Base-by-base conservation (phyloP, 768 basidiomycete species). In the Dioszegia crocea region DNA sequence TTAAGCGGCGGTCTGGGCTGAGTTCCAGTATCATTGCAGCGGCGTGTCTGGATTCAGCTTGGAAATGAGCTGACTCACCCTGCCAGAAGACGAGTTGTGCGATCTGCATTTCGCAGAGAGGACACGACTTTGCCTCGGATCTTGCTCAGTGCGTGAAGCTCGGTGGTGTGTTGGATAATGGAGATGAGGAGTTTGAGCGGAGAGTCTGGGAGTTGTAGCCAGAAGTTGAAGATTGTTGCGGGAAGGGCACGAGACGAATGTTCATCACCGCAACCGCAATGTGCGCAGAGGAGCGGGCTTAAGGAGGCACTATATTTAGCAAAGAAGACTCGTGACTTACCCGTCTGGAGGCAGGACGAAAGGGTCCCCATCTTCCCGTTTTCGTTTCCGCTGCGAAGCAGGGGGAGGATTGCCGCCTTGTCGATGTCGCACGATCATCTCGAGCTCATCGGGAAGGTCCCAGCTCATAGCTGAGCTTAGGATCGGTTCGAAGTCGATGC, bases 51-150 rank as follows among this genome's bases (percentile, higher is more conserved):
- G n/a, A 6, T 14, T 57, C 36, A 57, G 45, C 56, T 12, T 39
- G 26, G 11, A 3, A 11, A 12, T 19, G 31, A 57, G 33, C 56
- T 57, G n/a, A n/a, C n/a, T n/a, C 33, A 57, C 56, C 56, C 45
- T 33, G 56, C 56, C 4, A 57, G 44, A 1, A 57, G 51, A 4
- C 51, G 36, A 40, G 24, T 40, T 2, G 51, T 24, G 38, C 51
- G 51, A n/a, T 29, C 38, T 1, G 1, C 8, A 29, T 53, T 4
- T 21, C 27, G 38, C 2, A 53, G 38, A 5, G 40, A 27, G 3
- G 51, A 19, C 3, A 53, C 14, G 10, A 53, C 23, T 19, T 29
- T 53, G 36, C 17, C 26, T 11, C 51, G 51, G 11, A 40, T 16
- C 23, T 36, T 33, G 11, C 17, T 24, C 4, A 41, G 49, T 14